Percentiles rank a stretch among this genome's conserved stretches.
Conservation (phyloP, 768 basidiomycete species). For the Lactarius sp. region DNA sequence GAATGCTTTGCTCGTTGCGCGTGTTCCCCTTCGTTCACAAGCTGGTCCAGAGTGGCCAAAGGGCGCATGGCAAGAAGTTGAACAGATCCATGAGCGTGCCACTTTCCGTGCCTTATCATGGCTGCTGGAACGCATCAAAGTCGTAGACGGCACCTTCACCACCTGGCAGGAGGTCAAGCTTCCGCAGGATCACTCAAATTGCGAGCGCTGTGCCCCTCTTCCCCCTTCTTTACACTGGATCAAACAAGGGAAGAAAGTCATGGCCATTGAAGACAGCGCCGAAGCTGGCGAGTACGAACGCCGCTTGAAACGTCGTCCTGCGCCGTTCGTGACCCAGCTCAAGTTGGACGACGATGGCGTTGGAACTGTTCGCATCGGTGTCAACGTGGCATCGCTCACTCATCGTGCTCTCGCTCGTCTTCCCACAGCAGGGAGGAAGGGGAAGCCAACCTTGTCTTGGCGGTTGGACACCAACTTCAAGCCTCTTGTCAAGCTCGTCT, state of each 20-base stretch:
- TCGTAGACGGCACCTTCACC: slow-evolving; percentile 59
- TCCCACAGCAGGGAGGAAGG: slow-evolving; percentile 46
- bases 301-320: slow-evolving; percentile 78
- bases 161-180: slow-evolving; percentile 60
- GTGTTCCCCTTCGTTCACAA: slow-evolving; percentile 63
- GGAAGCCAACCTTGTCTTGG: slow-evolving; percentile 62
- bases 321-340: slow-evolving; percentile 82
- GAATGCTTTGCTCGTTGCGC: slow-evolving; percentile 72
- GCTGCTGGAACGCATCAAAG: slow-evolving; percentile 79
- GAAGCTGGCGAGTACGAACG: slow-evolving; percentile 90
- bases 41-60: slow-evolving; percentile 77
- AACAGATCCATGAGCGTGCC: slow-evolving; percentile 78
- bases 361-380: slow-evolving; percentile 76
- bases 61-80: slow-evolving; percentile 71
- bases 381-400: slow-evolving; percentile 81
- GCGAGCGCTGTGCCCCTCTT: slow-evolving; percentile 77
- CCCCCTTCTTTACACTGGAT: slow-evolving; percentile 76
- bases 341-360: slow-evolving; percentile 54
- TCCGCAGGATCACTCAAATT: slow-evolving; percentile 45
- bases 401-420: slow-evolving; percentile 83
- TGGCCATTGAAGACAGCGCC: slow-evolving; percentile 75
- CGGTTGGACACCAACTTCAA: slow-evolving; percentile 74
- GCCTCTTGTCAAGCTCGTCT: slow-evolving; percentile 51
- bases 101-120: slow-evolving; percentile 81
- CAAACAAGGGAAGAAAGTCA: slow-evolving; percentile 49